Percentiles rank a stretch among this genome's conserved stretches.
Conservation (phyloP, 2,329 filamentous ascomycete genomes). For the Pseudogymnoascus sp. region DNA sequence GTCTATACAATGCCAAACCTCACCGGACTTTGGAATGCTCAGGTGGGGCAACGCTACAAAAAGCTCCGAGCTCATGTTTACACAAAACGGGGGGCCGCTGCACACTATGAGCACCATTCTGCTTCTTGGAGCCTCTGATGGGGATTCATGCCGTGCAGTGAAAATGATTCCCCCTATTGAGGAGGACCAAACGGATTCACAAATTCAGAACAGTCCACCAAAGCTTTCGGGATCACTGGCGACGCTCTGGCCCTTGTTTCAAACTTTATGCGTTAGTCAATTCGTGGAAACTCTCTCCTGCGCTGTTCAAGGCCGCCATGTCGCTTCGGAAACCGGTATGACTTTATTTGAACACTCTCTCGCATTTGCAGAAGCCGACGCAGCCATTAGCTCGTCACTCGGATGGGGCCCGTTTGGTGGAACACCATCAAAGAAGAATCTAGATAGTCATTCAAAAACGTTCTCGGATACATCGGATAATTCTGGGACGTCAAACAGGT, state of each 20-base stretch:
- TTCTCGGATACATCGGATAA: slow-evolving; percentile 14
- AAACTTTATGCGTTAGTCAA: slow-evolving; percentile 65
- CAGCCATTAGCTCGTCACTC: slow-evolving; percentile 73
- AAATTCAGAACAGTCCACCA: slow-evolving; percentile 12
- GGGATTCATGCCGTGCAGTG: slow-evolving; percentile 66
- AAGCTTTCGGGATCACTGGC: slow-evolving; percentile 63
- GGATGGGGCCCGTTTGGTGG: slow-evolving; percentile 53
- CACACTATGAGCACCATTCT: slow-evolving; percentile 65
- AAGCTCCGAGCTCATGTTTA: slow-evolving; percentile 61
- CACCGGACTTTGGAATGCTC: slow-evolving; percentile 59
- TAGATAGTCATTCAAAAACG: not conserved
- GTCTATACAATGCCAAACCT: slow-evolving; percentile 88
- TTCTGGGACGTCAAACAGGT: slow-evolving; percentile 24
- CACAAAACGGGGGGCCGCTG: slow-evolving; percentile 60
- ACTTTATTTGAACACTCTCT: slow-evolving; percentile 93
- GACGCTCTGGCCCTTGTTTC: slow-evolving; percentile 66
- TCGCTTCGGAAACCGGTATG: slow-evolving; percentile 86
- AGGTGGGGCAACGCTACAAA: slow-evolving; percentile 63
- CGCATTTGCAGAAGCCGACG: slow-evolving; percentile 91
- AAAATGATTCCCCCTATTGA: slow-evolving; percentile 58
- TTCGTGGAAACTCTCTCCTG: slow-evolving; percentile 85
- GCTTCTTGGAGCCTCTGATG: slow-evolving; percentile 66
- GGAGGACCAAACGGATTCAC: slow-evolving; percentile 34
- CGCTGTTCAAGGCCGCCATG: slow-evolving; percentile 73
- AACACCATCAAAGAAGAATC: slow-evolving; percentile 16